Percentiles rank a stretch among this genome's conserved stretches.
phyloP scores from a whole-genome alignment of 495 filamentous ascomycete species.

The Hypoxylon fragiforme region DNA sequence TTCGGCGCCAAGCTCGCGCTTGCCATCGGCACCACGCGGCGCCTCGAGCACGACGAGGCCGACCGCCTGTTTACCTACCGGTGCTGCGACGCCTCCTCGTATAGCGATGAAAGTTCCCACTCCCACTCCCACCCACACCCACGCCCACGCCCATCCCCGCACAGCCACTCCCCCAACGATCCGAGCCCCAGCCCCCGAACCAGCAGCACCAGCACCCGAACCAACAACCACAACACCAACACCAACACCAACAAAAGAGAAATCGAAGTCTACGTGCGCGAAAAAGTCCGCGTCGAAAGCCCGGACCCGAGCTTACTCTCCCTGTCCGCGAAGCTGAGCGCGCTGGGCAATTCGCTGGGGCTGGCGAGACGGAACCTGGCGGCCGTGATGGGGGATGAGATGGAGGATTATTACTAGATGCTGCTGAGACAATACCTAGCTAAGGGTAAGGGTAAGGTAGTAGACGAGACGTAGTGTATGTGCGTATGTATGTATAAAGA shows the following conservation, averaged over 20 bases:
- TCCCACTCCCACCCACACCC: background rate
- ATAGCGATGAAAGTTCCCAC: background rate
- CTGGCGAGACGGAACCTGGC: slow-evolving; percentile 71
- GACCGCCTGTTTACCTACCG: slow-evolving; percentile 68
- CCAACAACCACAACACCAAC: background rate
- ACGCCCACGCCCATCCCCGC: too few species aligned
- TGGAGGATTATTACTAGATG: slow-evolving; percentile 37
- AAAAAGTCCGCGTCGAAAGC: slow-evolving; percentile 88
- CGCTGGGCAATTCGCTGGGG: slow-evolving; percentile 72
- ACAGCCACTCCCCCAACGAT: too few species aligned
- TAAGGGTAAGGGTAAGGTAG: too few species aligned
- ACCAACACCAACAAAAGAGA: slow-evolving; percentile 9
- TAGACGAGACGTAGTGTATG: background rate
- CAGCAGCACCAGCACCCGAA: too few species aligned
- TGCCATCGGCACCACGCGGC: slow-evolving; percentile 60
- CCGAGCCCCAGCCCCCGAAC: too few species aligned
- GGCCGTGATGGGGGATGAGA: slow-evolving; percentile 74
- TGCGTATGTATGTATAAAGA: too few species aligned
- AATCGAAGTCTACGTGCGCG: slow-evolving; percentile 76
- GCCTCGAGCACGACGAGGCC: slow-evolving; percentile 78
- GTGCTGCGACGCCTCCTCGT: slow-evolving; percentile 19
- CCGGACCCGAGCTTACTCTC: slow-evolving; percentile 88
- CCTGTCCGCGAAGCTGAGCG: slow-evolving; percentile 84
- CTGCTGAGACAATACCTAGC: too few species aligned
- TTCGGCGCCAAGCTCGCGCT: slow-evolving; percentile 55